A percentile compares a stretch with the other conserved stretches of the same genome.
These are phyloP conservation scores for Coffea canephora DNA, from an alignment of 257 asterid species.

Conservation along the genomic window DNA sequence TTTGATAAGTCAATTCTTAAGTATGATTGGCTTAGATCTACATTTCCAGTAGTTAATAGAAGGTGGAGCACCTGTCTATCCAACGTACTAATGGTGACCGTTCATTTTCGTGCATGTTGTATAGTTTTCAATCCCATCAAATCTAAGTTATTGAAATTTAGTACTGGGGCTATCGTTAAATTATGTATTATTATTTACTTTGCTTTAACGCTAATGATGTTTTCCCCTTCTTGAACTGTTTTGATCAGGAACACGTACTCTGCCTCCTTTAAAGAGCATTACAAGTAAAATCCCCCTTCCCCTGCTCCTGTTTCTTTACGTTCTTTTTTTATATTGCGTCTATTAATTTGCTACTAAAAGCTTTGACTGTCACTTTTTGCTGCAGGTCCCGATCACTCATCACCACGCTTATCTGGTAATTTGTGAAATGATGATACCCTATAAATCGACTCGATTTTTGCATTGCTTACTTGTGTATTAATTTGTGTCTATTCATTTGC, in stretches of 20 bases:
- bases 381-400: too few relatives aligned
- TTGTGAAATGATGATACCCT: too few relatives aligned
- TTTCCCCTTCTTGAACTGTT: neutral
- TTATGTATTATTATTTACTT: neutral
- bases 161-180: neutral
- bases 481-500: too few relatives aligned
- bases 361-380: too few relatives aligned
- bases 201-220: neutral
- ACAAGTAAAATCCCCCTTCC: constrained; percentile 36
- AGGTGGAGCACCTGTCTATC: neutral
- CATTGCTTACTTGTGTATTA: too few relatives aligned
- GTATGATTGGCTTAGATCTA: neutral
- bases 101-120: neutral
- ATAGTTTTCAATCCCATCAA: neutral
- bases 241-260: constrained; percentile 48
- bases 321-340: too few relatives aligned
- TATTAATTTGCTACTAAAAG: too few relatives aligned
- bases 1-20: neutral
- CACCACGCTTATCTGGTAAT: too few relatives aligned
- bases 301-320: too few relatives aligned
- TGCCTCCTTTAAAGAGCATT: constrained; percentile 68
- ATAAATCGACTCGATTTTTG: too few relatives aligned
- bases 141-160: neutral
- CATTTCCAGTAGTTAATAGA: neutral
- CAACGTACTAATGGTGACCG: neutral